Percentiles rank a stretch among this genome's conserved stretches.
Conservation (phyloP, 2,329 filamentous ascomycete genomes). For the Dendryphion nanum region DNA sequence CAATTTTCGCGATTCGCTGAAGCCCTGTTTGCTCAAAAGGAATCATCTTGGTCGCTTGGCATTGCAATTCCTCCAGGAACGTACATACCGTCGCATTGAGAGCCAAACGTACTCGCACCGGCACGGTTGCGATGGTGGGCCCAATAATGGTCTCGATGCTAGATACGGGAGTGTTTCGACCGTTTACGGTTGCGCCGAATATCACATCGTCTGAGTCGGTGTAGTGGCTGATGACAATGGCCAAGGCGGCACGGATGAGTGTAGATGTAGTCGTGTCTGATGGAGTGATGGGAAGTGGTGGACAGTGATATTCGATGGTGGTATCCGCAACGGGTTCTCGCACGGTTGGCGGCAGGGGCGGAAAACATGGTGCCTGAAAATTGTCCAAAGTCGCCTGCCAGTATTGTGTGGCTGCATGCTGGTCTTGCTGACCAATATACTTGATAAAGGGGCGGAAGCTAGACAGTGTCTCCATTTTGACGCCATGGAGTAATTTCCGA, state of each 20-base stretch:
- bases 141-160: slow-evolving; percentile 14
- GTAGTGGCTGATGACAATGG: slow-evolving; percentile 13
- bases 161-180: slow-evolving; percentile 16
- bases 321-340: not conserved
- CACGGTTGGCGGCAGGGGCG: not conserved
- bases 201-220: slow-evolving; percentile 14
- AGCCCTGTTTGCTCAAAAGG: slow-evolving; percentile 25
- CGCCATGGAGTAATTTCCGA: no score
- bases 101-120: slow-evolving; percentile 4
- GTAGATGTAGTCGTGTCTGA: not conserved
- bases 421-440: not conserved
- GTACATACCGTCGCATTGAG: not conserved
- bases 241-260: slow-evolving; percentile 21
- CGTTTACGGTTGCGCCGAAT: slow-evolving; percentile 20
- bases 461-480: no score
- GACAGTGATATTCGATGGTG: not conserved
- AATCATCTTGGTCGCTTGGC: slow-evolving; percentile 3
- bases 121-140: slow-evolving; percentile 26
- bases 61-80: not conserved
- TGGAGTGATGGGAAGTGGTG: not conserved
- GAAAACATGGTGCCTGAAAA: not conserved
- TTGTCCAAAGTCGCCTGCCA: not conserved
- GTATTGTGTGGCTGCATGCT: not conserved
- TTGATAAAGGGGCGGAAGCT: not conserved
- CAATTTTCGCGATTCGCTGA: slow-evolving; percentile 8